phyloP scores from a whole-genome alignment of 768 basidiomycete species.

The Mycena epipterygia region DNA sequence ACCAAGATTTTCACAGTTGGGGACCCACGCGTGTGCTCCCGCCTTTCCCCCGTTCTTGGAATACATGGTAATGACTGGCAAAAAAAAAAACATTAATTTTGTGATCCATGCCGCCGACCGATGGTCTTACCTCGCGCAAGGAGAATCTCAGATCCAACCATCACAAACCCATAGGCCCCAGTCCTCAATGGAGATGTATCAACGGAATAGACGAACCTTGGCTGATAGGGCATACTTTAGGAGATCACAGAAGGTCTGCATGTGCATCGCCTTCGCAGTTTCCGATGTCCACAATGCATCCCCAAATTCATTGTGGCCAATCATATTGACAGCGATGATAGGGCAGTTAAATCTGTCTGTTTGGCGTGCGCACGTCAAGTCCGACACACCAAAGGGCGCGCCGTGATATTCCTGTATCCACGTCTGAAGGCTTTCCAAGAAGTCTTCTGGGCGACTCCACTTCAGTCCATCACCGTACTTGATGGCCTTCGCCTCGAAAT shows the following conservation, averaged over 20 bases:
- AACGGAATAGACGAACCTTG: background rate
- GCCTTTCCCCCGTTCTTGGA: no score
- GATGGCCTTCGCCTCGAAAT: background rate
- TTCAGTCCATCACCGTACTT: conserved; percentile 25
- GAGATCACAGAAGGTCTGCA: conserved; percentile 21
- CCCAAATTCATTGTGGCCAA: conserved; percentile 22
- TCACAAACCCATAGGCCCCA: no score
- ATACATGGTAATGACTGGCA: no score
- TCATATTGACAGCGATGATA: conserved; percentile 29
- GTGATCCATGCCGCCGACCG: no score
- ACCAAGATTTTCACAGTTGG: no score
- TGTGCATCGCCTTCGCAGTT: background rate
- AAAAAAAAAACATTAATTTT: no score
- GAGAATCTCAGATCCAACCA: no score
- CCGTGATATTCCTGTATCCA: background rate
- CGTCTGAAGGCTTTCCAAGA: background rate
- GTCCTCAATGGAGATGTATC: no score
- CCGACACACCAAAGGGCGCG: background rate
- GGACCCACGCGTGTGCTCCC: no score
- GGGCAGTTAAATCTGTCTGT: conserved; percentile 31
- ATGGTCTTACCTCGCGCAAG: no score
- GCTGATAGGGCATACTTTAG: background rate
- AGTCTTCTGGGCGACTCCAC: background rate
- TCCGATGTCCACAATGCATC: conserved; percentile 31
- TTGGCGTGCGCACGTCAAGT: conserved; percentile 21